A percentile compares a stretch with the other conserved stretches of the same genome.
phyloP scores from a whole-genome alignment of 441 rosid genomes.

The Kokia cookei region DNA sequence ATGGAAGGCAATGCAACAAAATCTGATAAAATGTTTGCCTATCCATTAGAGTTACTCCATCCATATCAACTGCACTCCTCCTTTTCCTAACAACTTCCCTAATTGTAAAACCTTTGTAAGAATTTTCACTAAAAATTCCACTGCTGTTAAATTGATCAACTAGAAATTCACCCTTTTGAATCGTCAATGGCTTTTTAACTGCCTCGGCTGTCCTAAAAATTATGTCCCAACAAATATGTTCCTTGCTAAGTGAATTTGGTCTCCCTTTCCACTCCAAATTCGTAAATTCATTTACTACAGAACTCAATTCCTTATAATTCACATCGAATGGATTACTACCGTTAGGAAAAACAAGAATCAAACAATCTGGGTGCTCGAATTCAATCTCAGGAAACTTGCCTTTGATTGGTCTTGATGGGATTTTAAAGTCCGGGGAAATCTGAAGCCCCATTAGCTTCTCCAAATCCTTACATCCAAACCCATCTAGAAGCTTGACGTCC shows the following conservation, averaged over 20 bases:
- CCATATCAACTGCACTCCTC: constrained; percentile 89
- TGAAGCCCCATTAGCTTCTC: constrained; percentile 52
- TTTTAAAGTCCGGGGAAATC: constrained; percentile 28
- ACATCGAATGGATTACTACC: constrained; percentile 34
- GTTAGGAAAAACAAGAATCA: constrained; percentile 65
- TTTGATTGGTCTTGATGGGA: constrained; percentile 40
- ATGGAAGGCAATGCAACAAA: constrained; percentile 76
- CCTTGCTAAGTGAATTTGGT: constrained; percentile 64
- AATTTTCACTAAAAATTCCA: constrained; percentile 34
- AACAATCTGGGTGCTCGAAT: constrained; percentile 83
- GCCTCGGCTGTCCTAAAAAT: constrained; percentile 67
- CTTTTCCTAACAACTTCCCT: constrained; percentile 71
- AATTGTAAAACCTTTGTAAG: constrained; percentile 40
- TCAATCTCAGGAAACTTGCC: constrained; percentile 59
- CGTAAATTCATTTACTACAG: constrained; percentile 28
- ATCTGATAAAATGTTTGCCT: constrained; percentile 69
- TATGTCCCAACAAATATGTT: constrained; percentile 77
- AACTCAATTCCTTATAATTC: constrained; percentile 41
- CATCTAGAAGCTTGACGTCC: constrained; percentile 87
- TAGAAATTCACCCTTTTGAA: constrained; percentile 8
- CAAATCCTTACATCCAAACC: constrained; percentile 56
- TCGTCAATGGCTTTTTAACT: constrained; percentile 49
- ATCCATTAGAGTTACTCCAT: constrained; percentile 54
- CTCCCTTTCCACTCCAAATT: constrained; percentile 62
- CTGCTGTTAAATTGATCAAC: constrained; percentile 41